Evolutionary conservation across 23 red algal genomes (phyloP), one percentile per base, ranked within the genome.

Genomic region (Pyropia haitanensis): DNA sequence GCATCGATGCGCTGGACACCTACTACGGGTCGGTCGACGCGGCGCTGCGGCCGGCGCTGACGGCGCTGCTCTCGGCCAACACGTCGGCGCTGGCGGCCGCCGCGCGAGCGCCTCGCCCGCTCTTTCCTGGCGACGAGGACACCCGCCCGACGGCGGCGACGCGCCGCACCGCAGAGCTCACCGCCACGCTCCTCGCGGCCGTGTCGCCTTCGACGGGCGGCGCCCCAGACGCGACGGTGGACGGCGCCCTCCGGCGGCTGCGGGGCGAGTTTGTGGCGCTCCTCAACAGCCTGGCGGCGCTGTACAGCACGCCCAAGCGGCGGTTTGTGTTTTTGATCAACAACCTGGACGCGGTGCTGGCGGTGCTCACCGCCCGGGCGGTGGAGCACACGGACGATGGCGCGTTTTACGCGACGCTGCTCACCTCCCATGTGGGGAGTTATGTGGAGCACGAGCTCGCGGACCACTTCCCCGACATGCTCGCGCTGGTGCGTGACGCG

Each of bases 401-500:
- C 56, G 72, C 67, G 10, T 82, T 95, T 52, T 95, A 78, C 60
- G 76, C 51, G 55, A 75, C 79, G 54, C 65, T 87, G 1, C 68
- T 87, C 29, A 71, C 67, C 18, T 63, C 72, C 56, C 80, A 95
- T 49, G 67, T 72, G 30, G 75, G 67, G 18, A 77, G 70, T 13
- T 86, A 83, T 58, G 90, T 82, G 19, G 90, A 95, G 54, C 70
- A 88, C 51, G 80, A 95, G 57, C 64, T 95, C 51, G 80, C 82
- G 50, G 90, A 95, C 58, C 90, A 95, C 57, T 95, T 95, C 69
- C 75, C 90, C 27, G 90, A 95, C 68, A 31, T 88, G 17, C 70
- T 95, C 24, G 49, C 46, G 15, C 80, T 95, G 53, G 82, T 86
- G 18, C 72, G 78, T 20, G 60, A 80, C 21, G 79, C 61, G n/a